phyloP scores from a whole-genome alignment of 306 rosid species.

The Gastrolobium bilobum region DNA sequence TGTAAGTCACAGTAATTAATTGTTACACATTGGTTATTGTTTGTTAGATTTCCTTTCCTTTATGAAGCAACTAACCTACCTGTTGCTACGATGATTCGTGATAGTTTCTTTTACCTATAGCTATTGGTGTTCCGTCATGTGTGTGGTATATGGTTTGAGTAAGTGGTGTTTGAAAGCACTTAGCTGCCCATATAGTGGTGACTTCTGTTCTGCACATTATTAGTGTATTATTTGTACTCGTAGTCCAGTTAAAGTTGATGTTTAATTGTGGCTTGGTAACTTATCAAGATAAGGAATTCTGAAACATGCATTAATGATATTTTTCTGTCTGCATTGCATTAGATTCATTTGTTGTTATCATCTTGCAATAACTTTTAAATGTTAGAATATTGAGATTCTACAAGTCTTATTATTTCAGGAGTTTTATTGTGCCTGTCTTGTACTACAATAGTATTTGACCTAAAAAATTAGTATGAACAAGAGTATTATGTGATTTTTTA shows the following conservation, averaged over 20 bases:
- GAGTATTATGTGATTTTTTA: background rate
- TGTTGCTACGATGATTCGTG: background rate
- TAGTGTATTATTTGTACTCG: background rate
- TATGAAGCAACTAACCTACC: background rate
- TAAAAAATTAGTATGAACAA: background rate
- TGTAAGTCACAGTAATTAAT: no score
- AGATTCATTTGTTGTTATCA: background rate
- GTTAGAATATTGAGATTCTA: background rate
- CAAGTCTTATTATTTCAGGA: background rate
- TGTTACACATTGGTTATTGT: background rate
- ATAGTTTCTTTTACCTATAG: conserved; percentile 8
- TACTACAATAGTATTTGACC: background rate
- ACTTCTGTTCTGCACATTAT: background rate
- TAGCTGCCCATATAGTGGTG: background rate
- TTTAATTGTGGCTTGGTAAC: background rate
- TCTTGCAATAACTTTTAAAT: background rate
- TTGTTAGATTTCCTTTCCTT: background rate
- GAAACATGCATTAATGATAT: background rate
- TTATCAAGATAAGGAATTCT: background rate
- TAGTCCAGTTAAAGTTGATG: background rate
- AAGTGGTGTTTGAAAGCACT: background rate
- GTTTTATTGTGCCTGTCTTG: background rate
- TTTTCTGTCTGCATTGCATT: background rate
- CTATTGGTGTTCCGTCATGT: background rate
- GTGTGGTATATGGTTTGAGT: background rate